These are phyloP conservation scores for Trichoderma polysporum DNA, from an alignment of 2,329 filamentous ascomycete species.

Conservation along the genomic window DNA sequence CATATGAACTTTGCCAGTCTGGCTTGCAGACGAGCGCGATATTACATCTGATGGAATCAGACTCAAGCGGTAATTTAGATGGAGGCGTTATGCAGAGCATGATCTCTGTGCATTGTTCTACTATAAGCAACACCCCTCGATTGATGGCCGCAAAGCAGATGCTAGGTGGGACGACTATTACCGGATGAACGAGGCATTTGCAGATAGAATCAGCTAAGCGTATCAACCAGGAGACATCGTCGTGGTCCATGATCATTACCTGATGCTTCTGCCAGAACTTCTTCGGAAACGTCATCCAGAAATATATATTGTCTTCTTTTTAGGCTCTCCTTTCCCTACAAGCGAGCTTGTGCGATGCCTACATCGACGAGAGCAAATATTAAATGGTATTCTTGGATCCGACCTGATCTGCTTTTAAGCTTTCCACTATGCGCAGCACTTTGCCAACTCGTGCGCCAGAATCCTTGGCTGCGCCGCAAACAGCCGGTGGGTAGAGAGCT, in stretches of 20 bases:
- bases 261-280: slow-evolving; percentile 84
- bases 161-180: slow-evolving; percentile 91
- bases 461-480: slow-evolving; percentile 84
- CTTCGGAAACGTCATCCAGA: slow-evolving; percentile 80
- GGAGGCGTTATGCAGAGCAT: slow-evolving; percentile 86
- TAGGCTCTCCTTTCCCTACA: slow-evolving; percentile 91
- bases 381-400: slow-evolving; percentile 82
- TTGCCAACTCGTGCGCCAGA: slow-evolving; percentile 87
- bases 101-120: slow-evolving; percentile 91
- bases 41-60: slow-evolving; percentile 49
- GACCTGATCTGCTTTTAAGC: slow-evolving; percentile 95
- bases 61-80: slow-evolving; percentile 77
- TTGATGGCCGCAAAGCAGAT: slow-evolving; percentile 75
- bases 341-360: slow-evolving; percentile 91
- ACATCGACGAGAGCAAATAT: slow-evolving; percentile 79
- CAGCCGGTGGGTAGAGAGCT: slow-evolving; percentile 76
- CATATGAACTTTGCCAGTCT: slow-evolving; percentile 80
- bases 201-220: slow-evolving; percentile 78
- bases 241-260: slow-evolving; percentile 89
- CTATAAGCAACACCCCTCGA: slow-evolving; percentile 90
- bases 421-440: slow-evolving; percentile 90
- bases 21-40: slow-evolving; percentile 79
- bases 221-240: slow-evolving; percentile 92
- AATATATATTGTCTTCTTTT: slow-evolving; percentile 89
- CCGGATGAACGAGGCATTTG: slow-evolving; percentile 87